Percentiles rank a stretch among this genome's conserved stretches.
Evolutionary conservation across 345 rosid genomes (phyloP).

Genomic region (Moricandia arvensis): DNA sequence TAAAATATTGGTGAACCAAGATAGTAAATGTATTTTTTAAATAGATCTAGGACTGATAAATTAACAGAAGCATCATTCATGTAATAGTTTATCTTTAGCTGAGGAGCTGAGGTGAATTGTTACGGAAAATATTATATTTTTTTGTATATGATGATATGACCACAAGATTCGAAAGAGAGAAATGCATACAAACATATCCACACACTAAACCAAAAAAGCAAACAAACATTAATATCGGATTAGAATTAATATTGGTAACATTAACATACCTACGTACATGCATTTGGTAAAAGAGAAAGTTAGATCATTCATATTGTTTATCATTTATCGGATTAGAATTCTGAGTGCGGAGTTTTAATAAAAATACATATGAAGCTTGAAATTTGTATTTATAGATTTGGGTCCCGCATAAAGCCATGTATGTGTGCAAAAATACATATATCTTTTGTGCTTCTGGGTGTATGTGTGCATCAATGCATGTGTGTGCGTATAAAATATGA

Average conservation of each 20-base stretch:
- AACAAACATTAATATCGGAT: not conserved
- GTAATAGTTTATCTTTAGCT: not conserved
- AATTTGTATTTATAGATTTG: constrained; percentile 3
- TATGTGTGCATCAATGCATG: constrained; percentile 10
- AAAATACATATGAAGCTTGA: constrained; percentile 5
- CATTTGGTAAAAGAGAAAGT: constrained; percentile 11
- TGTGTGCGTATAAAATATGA: constrained; percentile 32
- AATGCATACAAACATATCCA: not conserved
- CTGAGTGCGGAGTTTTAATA: not conserved
- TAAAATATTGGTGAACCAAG: no score
- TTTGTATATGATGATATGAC: not conserved
- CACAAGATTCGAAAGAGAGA: no score
- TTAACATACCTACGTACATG: not conserved
- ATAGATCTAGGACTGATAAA: not conserved
- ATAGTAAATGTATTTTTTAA: no score
- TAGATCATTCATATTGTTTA: constrained; percentile 11
- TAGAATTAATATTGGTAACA: no score
- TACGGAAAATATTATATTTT: not conserved
- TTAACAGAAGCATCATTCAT: not conserved
- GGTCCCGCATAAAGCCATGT: constrained; percentile 12
- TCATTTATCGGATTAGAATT: not conserved
- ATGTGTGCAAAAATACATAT: not conserved
- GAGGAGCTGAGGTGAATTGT: not conserved
- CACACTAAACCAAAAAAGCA: not conserved
- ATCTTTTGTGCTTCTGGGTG: not conserved